Conservation (phyloP, 176 grass and related monocot species). For the Bolboschoenus planiculmis region DNA sequence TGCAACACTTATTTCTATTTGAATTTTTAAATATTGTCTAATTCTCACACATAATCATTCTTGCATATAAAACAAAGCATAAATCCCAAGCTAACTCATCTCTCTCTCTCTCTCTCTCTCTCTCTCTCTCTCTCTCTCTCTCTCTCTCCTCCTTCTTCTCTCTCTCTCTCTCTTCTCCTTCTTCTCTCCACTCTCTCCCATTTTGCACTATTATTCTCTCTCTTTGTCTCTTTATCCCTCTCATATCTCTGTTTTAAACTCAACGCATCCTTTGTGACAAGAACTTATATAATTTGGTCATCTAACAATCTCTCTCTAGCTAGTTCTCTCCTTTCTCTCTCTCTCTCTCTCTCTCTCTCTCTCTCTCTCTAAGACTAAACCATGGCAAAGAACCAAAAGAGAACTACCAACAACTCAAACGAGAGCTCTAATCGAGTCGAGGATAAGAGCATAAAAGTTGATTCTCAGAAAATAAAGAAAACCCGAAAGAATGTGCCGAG, state of each 20-base stretch:
- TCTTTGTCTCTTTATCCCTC: constrained; percentile 1
- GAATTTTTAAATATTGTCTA: not conserved
- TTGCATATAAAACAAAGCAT: not conserved
- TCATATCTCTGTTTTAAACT: not conserved
- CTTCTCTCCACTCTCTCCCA: constrained; percentile 6
- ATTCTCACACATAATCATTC: not conserved
- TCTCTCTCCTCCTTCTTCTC: not conserved
- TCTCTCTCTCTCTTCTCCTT: constrained; percentile 10
- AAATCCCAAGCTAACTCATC: not conserved
- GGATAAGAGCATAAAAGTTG: not conserved
- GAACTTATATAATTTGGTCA: constrained; percentile 24
- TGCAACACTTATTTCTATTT: not conserved
- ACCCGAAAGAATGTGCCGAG: constrained; percentile 66
- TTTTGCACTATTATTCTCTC: constrained; percentile 30
- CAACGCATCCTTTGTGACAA: not conserved
- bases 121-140: constrained; percentile 9
- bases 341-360: not conserved
- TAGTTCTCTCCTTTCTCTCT: no score
- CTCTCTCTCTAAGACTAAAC: not conserved
- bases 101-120: not conserved
- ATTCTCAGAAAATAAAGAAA: constrained; percentile 51
- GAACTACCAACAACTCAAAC: not conserved
- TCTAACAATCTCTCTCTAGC: not conserved
- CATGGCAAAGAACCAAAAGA: constrained; percentile 42
- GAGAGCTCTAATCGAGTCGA: not conserved